phyloP scores from a whole-genome alignment of 306 rosid genomes.

The Canavalia gladiata region DNA sequence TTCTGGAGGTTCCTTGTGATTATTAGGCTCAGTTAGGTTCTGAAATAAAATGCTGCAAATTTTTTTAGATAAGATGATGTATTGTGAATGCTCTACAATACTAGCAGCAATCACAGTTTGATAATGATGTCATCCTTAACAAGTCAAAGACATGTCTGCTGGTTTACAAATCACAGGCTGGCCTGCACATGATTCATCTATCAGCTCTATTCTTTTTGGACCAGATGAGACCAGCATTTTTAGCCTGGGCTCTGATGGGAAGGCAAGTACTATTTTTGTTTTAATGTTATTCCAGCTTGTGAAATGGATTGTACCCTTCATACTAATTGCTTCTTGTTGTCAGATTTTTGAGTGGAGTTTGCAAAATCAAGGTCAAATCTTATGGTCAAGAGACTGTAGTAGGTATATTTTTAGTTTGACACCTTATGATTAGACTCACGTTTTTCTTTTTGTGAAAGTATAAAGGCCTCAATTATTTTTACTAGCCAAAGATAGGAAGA shows the following conservation, averaged over 20 bases:
- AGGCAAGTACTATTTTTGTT: conserved; percentile 63
- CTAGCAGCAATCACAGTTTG: conserved; percentile 4
- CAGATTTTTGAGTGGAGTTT: conserved; percentile 98
- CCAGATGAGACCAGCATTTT: conserved; percentile 98
- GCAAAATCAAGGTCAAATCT: conserved; percentile 95
- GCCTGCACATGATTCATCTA: conserved; percentile 98
- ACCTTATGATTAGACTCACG: conserved; percentile 19
- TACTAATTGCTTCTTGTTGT: conserved; percentile 44
- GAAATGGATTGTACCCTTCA: conserved; percentile 22
- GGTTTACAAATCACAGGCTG: conserved; percentile 97
- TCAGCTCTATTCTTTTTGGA: conserved; percentile 92
- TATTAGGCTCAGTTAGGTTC: conserved; percentile 18
- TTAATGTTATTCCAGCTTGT: conserved; percentile 24
- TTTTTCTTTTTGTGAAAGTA: conserved; percentile 1
- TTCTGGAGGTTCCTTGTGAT: conserved; percentile 27
- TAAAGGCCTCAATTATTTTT: neutral
- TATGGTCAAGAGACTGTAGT: conserved; percentile 89
- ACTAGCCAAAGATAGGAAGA: conserved; percentile 24
- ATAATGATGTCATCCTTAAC: conserved; percentile 62
- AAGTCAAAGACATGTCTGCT: conserved; percentile 88
- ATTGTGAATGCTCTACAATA: conserved; percentile 1
- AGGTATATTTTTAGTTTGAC: conserved; percentile 61
- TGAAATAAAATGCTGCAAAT: conserved; percentile 35
- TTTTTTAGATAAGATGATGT: neutral
- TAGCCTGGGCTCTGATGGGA: conserved; percentile 92